phyloP scores from a whole-genome alignment of 225 moss, liverwort and hornwort genomes.

The Neckera pumila region DNA sequence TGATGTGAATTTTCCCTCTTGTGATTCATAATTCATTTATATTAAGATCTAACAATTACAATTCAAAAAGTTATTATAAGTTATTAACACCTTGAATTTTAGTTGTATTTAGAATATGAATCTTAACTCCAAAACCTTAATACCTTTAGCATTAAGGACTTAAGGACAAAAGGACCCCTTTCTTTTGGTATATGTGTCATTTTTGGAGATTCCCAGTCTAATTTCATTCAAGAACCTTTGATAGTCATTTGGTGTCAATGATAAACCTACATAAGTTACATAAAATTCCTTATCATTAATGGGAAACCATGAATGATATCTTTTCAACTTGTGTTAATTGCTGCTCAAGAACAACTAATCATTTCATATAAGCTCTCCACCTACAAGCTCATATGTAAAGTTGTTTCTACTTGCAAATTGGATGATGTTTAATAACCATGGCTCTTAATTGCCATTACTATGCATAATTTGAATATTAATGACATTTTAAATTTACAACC shows the following conservation, averaged over 20 bases:
- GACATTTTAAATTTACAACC: neutral
- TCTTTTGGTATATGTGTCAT: rapidly evolving
- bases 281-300: neutral
- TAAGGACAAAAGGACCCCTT: rapidly evolving
- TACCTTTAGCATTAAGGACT: too few relatives aligned
- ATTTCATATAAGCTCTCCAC: too few relatives aligned
- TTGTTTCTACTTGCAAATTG: neutral
- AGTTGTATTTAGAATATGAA: too few relatives aligned
- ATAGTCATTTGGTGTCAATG: neutral
- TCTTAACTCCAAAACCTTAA: neutral
- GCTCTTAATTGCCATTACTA: neutral
- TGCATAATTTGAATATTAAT: neutral
- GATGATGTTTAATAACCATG: neutral
- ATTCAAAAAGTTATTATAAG: too few relatives aligned
- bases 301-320: neutral
- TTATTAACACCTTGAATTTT: neutral
- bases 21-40: neutral
- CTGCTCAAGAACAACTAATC: neutral
- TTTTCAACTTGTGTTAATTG: neutral
- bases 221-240: rapidly evolving
- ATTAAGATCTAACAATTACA: neutral
- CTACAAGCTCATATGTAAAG: neutral
- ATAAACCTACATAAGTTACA: neutral
- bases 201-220: neutral
- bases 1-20: too few relatives aligned